Conservation (phyloP, 805 yeast genomes). For the Ogataea degrootiae region DNA sequence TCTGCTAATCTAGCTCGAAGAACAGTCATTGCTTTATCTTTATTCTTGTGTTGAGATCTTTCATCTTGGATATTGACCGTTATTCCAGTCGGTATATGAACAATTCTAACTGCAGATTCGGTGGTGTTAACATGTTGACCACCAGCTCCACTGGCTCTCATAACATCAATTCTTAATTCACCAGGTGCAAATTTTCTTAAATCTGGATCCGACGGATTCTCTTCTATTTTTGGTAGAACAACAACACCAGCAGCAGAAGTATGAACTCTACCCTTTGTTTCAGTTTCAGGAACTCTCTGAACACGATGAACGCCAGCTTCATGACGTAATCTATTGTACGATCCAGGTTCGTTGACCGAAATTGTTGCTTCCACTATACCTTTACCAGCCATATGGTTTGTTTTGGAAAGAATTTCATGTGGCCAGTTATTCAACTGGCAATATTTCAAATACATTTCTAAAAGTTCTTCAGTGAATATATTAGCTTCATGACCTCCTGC, state of each 20-base stretch:
- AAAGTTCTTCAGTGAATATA: slow-evolving; percentile 74
- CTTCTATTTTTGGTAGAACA: slow-evolving; percentile 77
- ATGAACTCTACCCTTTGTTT: slow-evolving; percentile 88
- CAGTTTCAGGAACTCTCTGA: slow-evolving; percentile 91
- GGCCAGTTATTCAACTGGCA: slow-evolving; percentile 68
- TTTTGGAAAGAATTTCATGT: slow-evolving; percentile 50
- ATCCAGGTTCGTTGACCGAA: slow-evolving; percentile 67
- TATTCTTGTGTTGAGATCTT: slow-evolving; percentile 89
- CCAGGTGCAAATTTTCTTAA: slow-evolving; percentile 69
- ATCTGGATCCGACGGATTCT: slow-evolving; percentile 39
- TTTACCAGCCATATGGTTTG: slow-evolving; percentile 52
- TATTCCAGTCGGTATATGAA: slow-evolving; percentile 88
- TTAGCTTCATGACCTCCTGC: slow-evolving; percentile 95
- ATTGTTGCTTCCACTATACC: slow-evolving; percentile 78
- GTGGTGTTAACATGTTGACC: slow-evolving; percentile 98
- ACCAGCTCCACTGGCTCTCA: slow-evolving; percentile 96
- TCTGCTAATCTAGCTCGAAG: slow-evolving; percentile 84
- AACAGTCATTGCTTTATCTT: slow-evolving; percentile 84
- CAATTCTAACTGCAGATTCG: slow-evolving; percentile 91
- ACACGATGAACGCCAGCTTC: slow-evolving; percentile 98
- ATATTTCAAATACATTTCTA: slow-evolving; percentile 75
- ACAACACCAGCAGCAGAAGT: slow-evolving; percentile 96
- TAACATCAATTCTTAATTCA: slow-evolving; percentile 90
- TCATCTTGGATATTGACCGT: slow-evolving; percentile 91
- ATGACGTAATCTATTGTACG: slow-evolving; percentile 66